phyloP scores from a whole-genome alignment of 176 grass and related monocot genomes.

The Oryza glumipatula region DNA sequence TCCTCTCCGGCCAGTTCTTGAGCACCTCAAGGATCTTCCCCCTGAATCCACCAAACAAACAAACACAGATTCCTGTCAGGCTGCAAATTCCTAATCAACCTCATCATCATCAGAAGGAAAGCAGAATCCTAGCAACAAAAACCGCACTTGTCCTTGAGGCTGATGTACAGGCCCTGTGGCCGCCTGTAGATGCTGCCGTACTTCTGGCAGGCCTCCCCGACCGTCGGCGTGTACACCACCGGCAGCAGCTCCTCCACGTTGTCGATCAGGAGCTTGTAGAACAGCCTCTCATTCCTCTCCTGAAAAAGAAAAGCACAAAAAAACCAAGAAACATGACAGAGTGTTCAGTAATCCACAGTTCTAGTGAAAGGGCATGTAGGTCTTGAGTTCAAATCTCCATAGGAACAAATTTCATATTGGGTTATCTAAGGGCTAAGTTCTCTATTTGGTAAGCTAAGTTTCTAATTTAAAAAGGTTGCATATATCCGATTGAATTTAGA shows the following conservation, averaged over 20 bases:
- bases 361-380: no score
- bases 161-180: slow-evolving; percentile 90
- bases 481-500: no score
- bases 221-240: slow-evolving; percentile 89
- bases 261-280: slow-evolving; percentile 97
- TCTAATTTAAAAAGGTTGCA: no score
- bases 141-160: slow-evolving; percentile 91
- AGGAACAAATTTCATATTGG: no score
- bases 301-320: slow-evolving; percentile 11
- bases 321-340: not conserved
- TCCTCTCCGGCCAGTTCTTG: slow-evolving; percentile 97
- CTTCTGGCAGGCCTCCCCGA: slow-evolving; percentile 98
- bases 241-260: slow-evolving; percentile 97
- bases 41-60: slow-evolving; percentile 37
- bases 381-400: no score
- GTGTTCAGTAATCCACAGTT: no score
- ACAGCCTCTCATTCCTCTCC: slow-evolving; percentile 87
- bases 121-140: no score
- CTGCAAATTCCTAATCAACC: not conserved
- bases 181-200: slow-evolving; percentile 85
- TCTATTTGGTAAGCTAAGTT: no score
- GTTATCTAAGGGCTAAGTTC: no score
- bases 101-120: no score
- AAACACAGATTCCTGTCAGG: not conserved
- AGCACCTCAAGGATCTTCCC: slow-evolving; percentile 95